Base-by-base conservation (phyloP, 192 early-diverging fungal species). In the Lunasporangiospora selenospora region DNA sequence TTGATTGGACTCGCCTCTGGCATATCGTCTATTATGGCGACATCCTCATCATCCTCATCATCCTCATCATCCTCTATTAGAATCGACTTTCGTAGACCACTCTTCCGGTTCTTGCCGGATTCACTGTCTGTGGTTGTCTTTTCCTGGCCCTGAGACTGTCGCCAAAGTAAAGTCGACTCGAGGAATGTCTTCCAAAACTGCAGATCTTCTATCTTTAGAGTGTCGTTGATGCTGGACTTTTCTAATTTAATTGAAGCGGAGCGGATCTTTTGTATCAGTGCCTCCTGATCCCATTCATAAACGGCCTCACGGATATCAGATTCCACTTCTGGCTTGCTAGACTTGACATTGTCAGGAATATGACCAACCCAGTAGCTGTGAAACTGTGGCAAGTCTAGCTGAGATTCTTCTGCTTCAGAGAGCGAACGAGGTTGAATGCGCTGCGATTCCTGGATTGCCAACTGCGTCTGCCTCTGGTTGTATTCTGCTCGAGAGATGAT, bases 191-290 rank as follows among this genome's bases (percentile, higher is more conserved):
- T 45, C 64, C 77, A 77, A 53, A 80, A 87, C 7, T 30, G 31
- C 2, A 80, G 46, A 15, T 77, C 45, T 16, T 82, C 75, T 5
- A 58, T 53, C 2, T 53, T 55, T 11, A 62, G 6, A 0, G 46
- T 58, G 34, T 87, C 81, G 19, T 64, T 58, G n/a, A 56, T 63
- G 3, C 32, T 79, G 9, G 70, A 57, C 44, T 87, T 87, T 8
- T 79, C 85, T 10, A 71, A 52, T 37, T 73, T 76, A 26, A 78
- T 80, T 27, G 37, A 46, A 1, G 67, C 60, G 7, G 66, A 67
- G 6, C 48, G 58, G 13, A 70, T 19, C 23, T 80, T 60, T 4
- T 45, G 23, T 47, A 61, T 27, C 10, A 85, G 12, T 4, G 58
- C 75, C 1, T 76, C 53, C 3, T 73, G 40, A 16, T 65, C 49